Evolutionary conservation across 163 green algal species (phyloP), one percentile per base, ranked within the genome.

Genomic region (Scenedesmus sp.): DNA sequence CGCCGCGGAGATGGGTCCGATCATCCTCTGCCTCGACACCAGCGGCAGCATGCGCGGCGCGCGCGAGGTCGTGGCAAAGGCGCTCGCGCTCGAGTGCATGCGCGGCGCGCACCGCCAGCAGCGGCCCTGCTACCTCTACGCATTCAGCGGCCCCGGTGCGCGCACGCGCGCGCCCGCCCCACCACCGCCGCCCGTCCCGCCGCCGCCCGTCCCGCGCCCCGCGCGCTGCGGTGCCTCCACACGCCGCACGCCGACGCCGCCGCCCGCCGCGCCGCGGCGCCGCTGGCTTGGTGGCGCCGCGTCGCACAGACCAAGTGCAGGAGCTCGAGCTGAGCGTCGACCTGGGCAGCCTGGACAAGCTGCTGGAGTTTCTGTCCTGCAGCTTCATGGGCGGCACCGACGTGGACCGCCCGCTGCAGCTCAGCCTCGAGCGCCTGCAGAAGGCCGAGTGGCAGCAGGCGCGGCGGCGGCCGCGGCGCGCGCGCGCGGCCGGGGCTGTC

Each of bases 21-120:
- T 98, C 85, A 96, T 98, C 60, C 70, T 95, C 56, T 97, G 93
- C 82, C 84, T 97, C 14, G 93, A 97, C 82, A 97, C 93, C 48
- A 91, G 81, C 60, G 89, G 87, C 33, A 92, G 84, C n/a, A 96
- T 96, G 92, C 47, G 74, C 3, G 92, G 92, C 17, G 86, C 85
- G 4, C 85, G 92, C 0, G 94, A 97, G 85, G 89, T 86, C 18
- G 91, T 98, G 28, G 93, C 93, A 42, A 98, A 98, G 80, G 91
- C 92, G 5, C 82, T 97, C 26, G 89, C 89, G 7, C 85, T 98
- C 26, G 93, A 97, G 73, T 96, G 89, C 86, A 90, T 96, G 84
- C 81, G 94, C 4, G 87, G 89, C 6, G 93, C 93, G 11, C 85
- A 92, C 70, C 80, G 87, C 20, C 88, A 97, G 76, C 48, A 90